phyloP scores from a whole-genome alignment of 768 basidiomycete species.

The Mycena kentingensis region DNA sequence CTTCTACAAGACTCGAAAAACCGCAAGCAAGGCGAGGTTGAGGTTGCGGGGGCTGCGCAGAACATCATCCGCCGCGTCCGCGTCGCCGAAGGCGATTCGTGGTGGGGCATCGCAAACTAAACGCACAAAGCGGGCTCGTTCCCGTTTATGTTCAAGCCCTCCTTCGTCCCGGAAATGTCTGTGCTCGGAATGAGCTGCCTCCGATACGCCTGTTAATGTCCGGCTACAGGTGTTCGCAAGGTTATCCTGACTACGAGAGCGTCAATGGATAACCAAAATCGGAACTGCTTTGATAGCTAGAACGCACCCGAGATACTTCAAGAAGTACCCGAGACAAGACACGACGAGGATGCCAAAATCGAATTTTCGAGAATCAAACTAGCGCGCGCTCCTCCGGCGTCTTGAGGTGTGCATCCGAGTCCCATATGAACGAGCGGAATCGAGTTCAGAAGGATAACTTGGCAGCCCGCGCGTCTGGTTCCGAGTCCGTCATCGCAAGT shows the following conservation, averaged over 20 bases:
- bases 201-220: not conserved
- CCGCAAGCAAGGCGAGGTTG: too few species aligned
- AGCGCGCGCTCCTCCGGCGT: conserved; percentile 24
- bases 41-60: too few species aligned
- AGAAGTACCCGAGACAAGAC: conserved; percentile 28
- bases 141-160: conserved; percentile 26
- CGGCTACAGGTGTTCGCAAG: conserved; percentile 27
- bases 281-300: too few species aligned
- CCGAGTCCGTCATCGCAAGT: too few species aligned
- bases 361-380: conserved; percentile 27
- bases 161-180: conserved; percentile 27
- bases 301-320: conserved; percentile 28
- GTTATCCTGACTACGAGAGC: conserved; percentile 19
- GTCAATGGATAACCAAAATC: too few species aligned
- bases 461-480: too few species aligned
- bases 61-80: too few species aligned
- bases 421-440: conserved; percentile 28
- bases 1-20: too few species aligned
- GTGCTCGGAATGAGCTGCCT: not conserved
- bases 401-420: conserved; percentile 27
- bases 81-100: too few species aligned
- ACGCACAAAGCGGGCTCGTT: conserved; percentile 28
- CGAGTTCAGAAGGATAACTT: conserved; percentile 10
- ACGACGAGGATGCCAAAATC: conserved; percentile 30
- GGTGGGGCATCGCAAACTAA: too few species aligned